Base-by-base conservation (phyloP, 1,284 basidiomycete genomes). In the Somion occarium region DNA sequence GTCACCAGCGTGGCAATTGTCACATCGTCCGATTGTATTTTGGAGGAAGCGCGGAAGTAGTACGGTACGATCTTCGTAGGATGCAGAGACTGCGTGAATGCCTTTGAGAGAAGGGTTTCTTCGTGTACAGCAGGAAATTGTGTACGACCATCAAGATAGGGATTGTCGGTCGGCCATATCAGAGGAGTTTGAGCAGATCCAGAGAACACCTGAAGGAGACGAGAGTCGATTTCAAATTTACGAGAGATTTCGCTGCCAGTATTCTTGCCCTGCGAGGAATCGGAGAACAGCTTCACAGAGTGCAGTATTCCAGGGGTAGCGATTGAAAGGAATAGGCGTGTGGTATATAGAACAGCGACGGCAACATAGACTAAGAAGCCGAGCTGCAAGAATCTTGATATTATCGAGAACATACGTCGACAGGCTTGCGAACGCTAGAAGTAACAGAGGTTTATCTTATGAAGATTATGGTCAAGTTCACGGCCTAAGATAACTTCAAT, bases 1-100 rank as follows among this genome's bases (percentile, higher is more conserved):
- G 91, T 93, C 25, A 93, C 83, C 25, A 92, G 74, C 1, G 91
- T 93, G 1, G 90, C 88, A 51, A 93, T 81, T 1, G 91, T 91
- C 44, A 93, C 82, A 56, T 92, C 91, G 41, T 85, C 76, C 11
- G 65, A 55, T 26, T 81, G 73, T 52, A 80, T 72, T 4, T 54
- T 53, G 3, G 72, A 73, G 38, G 68, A 64, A 38, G 85, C 85
- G 50, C 80, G 79, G 65, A 89, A 89, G 66, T 85, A 92, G 69
- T 84, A 93, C 0, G 91, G 91, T 18, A 89, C 75, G 48, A 91
- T 79, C 57, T 82, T 82, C 60, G 77, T 83, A 0, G 88, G 88
- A 38, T 79, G 77, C 75, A 87, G 78, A 13, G 80, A 79, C 51
- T 74, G 73, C 2, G 83, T 69, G 59, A 90, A 88, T 2, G 82